Conservation (phyloP, 2,329 filamentous ascomycete species). For the Ramularia endophylla region DNA sequence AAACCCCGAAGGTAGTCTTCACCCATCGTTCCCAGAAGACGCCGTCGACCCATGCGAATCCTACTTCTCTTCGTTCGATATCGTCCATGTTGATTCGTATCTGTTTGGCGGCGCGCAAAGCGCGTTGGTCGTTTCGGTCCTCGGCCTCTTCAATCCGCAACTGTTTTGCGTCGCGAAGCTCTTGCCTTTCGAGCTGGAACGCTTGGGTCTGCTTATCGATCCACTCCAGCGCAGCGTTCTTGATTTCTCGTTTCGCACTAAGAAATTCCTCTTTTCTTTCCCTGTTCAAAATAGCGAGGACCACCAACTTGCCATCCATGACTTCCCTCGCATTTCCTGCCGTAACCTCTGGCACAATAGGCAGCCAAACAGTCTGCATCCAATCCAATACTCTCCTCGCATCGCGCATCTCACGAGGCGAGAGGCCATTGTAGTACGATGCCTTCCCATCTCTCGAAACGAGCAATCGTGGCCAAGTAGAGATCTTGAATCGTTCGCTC, state of each 20-base stretch:
- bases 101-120: constrained; percentile 77
- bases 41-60: constrained; percentile 96
- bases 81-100: constrained; percentile 89
- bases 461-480: constrained; percentile 89
- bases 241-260: constrained; percentile 78
- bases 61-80: constrained; percentile 78
- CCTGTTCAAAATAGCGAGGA: constrained; percentile 79
- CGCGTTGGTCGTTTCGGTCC: constrained; percentile 84
- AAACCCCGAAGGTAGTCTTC: constrained; percentile 86
- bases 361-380: constrained; percentile 97
- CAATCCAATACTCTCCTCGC: constrained; percentile 72
- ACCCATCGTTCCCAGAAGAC: constrained; percentile 98
- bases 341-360: constrained; percentile 89
- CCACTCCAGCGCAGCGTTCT: constrained; percentile 94
- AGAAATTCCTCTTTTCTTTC: constrained; percentile 74
- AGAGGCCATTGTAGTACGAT: constrained; percentile 81
- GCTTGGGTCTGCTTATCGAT: constrained; percentile 92
- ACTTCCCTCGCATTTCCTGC: constrained; percentile 88
- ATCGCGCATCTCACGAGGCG: constrained; percentile 89
- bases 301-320: constrained; percentile 93
- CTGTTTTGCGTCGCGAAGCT: constrained; percentile 90
- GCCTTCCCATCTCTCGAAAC: constrained; percentile 85
- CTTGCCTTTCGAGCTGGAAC: constrained; percentile 89
- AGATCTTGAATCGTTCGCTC: constrained; percentile 83
- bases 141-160: constrained; percentile 93